phyloP scores from a whole-genome alignment of 257 asterid genomes.

The Cruciata laevipes region DNA sequence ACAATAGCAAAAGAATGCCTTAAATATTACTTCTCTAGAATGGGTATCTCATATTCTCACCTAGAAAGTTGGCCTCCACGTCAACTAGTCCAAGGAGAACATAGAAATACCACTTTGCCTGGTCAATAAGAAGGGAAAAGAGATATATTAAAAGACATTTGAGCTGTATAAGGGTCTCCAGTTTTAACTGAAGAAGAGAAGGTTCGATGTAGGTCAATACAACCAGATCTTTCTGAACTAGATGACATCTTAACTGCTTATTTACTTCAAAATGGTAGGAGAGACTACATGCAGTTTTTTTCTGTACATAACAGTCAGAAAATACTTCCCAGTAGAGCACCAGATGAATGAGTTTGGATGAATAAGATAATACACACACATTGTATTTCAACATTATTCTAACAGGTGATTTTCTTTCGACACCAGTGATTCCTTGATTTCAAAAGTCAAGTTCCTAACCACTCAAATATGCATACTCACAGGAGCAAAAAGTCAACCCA shows the following conservation, averaged over 20 bases:
- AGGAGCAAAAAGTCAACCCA: not conserved
- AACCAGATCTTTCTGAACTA: not conserved
- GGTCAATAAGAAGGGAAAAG: slow-evolving; percentile 21
- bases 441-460: not conserved
- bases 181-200: not conserved
- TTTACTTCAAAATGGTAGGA: not conserved
- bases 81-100: slow-evolving; percentile 74
- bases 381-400: not conserved
- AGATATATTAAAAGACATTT: not conserved
- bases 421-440: not conserved
- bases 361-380: not conserved
- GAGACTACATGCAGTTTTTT: not conserved
- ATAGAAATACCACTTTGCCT: slow-evolving; percentile 92
- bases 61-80: slow-evolving; percentile 93
- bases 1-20: not conserved
- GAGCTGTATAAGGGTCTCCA: not conserved
- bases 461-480: not conserved
- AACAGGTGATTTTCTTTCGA: not conserved
- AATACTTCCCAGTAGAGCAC: not conserved
- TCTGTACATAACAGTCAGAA: not conserved
- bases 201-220: not conserved
- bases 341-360: not conserved
- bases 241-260: not conserved
- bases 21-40: not conserved
- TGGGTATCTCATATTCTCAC: slow-evolving; percentile 29